Base-by-base conservation (phyloP, 768 basidiomycete species). In the Mycena vulgaris region DNA sequence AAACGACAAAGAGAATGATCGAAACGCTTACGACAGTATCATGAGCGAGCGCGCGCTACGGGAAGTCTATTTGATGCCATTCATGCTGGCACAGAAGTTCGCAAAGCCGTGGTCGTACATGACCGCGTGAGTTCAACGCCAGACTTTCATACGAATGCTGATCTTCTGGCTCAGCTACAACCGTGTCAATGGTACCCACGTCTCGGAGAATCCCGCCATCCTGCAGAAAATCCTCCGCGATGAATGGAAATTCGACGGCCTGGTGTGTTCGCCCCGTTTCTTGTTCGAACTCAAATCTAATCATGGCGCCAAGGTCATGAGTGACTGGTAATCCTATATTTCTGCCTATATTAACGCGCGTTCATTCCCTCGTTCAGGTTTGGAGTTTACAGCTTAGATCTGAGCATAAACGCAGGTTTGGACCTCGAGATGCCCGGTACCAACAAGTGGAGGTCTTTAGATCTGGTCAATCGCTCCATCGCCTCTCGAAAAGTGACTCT, bases 1-100 rank as follows among this genome's bases (percentile, higher is more conserved):
- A 27, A 95, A 95, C 75, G 94, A 95, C 82, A 94, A 94, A 79
- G 93, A 95, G 77, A 87, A 93, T 70, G 92, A 93, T 74, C 87
- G 92, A 13, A 86, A 89, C 79, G 91, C 80, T 30, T 93, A 89
- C 72, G 90, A 94, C 85, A 80, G 86, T 83, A 86, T 90, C 42
- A 79, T 95, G 52, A 87, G 89, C 63, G 86, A 88, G 11, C 85
- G 93, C 31, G 90, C 93, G 5, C 82, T 95, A 35, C 86, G 93
- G 8, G 93, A 95, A 77, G 84, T 95, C 39, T 94, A 95, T 75
- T 82, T 94, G 10, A 89, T 91, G 83, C 92, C 92, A 52, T 92
- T 92, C 79, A 91, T 92, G 90, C 78, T 93, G 8, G 91, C 93
- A 2, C 90, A 91, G 76, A 90, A 88, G 77, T 78, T 87, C 35